Base-by-base conservation (phyloP, 2,329 filamentous ascomycete species). In the Didymella keratinophila region DNA sequence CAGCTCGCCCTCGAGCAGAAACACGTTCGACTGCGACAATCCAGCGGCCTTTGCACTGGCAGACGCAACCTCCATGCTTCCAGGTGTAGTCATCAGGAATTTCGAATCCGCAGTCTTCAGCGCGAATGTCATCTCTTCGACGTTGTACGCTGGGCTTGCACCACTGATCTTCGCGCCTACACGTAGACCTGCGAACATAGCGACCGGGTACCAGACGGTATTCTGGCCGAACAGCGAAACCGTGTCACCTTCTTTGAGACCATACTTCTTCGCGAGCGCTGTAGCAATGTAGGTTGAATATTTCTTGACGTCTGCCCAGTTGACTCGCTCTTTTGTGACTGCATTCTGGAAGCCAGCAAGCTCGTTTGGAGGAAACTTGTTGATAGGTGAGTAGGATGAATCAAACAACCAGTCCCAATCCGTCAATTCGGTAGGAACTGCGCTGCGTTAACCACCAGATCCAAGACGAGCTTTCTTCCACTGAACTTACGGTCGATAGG, bases 51-150 rank as follows among this genome's bases (percentile, higher is more conserved):
- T 77, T 2, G 85, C 85, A 16, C 84, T 84, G 16, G 79, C 78
- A 10, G 78, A 73, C 1, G 85, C 86, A 34, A 88, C 81, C 4
- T 83, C 78, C 74, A 87, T 81, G 16, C 80, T 83, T 16, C 81
- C 79, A 0, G 81, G 80, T 2, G 84, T 79, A 0, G 86, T 87
- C 73, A 89, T 82, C 10, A 88, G 68, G 58, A 86, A 84, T 61
- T 82, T 86, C 2, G 84, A 83, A 32, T 83, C 77, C 0, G 81
- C 84, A 1, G 81, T 87, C 64, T 84, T 82, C 2, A 90, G 76
- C 1, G 86, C 86, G 71, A 89, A 88, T 1, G 82, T 83, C 84
- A 90, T 89, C 65, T 90, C 88, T 48, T 90, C 87, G 16, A 85
- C 79, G 55, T 85, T 88, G 72, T 89, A 90, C 0, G 86, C 87